Base-by-base conservation (phyloP, 2,329 filamentous ascomycete genomes). In the Fusarium xyrophilum region DNA sequence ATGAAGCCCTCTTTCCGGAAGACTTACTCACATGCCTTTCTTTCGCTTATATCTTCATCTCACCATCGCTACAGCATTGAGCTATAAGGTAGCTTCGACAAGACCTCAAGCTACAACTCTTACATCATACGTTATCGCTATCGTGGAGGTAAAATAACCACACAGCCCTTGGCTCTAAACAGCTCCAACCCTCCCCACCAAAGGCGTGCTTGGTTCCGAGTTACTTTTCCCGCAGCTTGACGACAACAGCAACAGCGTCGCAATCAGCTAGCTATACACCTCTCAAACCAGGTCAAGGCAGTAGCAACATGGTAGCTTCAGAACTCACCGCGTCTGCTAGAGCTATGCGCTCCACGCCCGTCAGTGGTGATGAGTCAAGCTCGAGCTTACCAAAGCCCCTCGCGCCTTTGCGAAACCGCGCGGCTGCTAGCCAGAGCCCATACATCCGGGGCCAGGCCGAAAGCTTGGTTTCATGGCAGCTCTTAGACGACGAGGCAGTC, bases 381-480 rank as follows among this genome's bases (percentile, higher is more conserved):
- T 54, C 59, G 53, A 52, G 67, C 46, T 42, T 60, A 43, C 60
- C 72, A 42, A 64, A 62, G 28, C 72, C 72, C 39, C 71, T 68
- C 66, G 13, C 67, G 67, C 47, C 74, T 33, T 61, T 81, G 51
- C 74, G 68, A 50, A 82, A 82, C 66, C 76, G 77, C 36, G 78
- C 78, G 35, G 73, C 68, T 15, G 67, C 74, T 44, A 81, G 79
- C 70, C 75, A 75, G 64, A 88, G 84, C 67, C 84, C 85, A 1
- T 88, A 85, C 69, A 87, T 95, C 43, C 88, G 89, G 59, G 88
- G 86, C 50, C 93, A 96, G 77, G 88, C 89, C 77, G 83, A 91
- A 72, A 97, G 96, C 77, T 89, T 90, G 3, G 94, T 98, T 38
- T 89, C 90, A 73, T 99, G 96, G 96, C 96, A 99, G 83, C 83